Evolutionary conservation across 352 stramenopile genomes (phyloP).

Genomic region (Aphanomyces invadans): DNA sequence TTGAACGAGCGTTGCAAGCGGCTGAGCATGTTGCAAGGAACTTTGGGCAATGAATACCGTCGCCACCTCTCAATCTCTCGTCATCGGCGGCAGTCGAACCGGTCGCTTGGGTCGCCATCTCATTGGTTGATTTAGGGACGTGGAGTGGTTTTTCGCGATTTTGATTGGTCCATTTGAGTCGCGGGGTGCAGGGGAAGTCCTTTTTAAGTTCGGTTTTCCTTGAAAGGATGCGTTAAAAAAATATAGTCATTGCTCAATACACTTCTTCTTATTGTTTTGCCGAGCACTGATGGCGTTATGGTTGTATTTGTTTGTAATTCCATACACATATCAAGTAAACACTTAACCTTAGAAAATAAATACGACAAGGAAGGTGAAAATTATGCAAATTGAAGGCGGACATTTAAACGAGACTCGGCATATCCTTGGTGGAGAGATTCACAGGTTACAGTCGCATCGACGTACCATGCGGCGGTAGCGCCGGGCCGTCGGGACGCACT

Average conservation of each 20-base stretch:
- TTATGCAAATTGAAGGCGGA: neutral
- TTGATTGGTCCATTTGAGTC: slow-evolving; percentile 3
- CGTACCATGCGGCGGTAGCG: too few species aligned
- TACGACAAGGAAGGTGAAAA: neutral
- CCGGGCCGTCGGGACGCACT: too few species aligned
- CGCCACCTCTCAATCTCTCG: neutral
- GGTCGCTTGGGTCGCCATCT: neutral
- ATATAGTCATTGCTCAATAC: too few species aligned
- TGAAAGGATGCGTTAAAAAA: neutral
- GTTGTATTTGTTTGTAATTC: neutral
- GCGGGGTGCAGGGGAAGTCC: neutral
- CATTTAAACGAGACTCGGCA: neutral
- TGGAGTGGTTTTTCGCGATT: neutral
- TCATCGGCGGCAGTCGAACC: slow-evolving; percentile 2
- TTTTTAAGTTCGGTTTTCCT: neutral
- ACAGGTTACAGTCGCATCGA: too few species aligned
- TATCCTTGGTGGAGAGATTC: neutral
- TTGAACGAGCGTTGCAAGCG: slow-evolving; percentile 14
- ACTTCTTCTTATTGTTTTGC: too few species aligned
- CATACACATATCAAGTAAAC: neutral
- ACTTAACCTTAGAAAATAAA: neutral
- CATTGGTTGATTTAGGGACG: neutral
- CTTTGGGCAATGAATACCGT: slow-evolving; percentile 13
- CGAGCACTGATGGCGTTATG: too few species aligned
- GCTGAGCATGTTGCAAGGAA: slow-evolving; percentile 18